phyloP scores from a whole-genome alignment of 2,329 filamentous ascomycete species.

The Zarea fungicola region DNA sequence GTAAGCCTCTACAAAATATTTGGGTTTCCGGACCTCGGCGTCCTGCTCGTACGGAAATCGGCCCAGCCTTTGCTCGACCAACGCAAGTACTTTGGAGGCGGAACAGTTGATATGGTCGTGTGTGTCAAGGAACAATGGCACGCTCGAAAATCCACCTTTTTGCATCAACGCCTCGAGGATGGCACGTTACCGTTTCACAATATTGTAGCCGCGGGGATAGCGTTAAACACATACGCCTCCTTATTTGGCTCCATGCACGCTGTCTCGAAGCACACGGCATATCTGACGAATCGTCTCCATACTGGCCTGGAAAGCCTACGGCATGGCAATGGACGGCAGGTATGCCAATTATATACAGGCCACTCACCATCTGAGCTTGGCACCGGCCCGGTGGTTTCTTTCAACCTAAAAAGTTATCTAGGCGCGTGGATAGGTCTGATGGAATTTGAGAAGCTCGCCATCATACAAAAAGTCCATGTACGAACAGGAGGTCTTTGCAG shows the following conservation, averaged over 20 bases:
- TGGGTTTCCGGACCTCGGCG: constrained; percentile 88
- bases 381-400: constrained; percentile 73
- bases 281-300: constrained; percentile 47
- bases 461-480: constrained; percentile 73
- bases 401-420: constrained; percentile 68
- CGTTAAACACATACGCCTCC: constrained; percentile 61
- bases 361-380: constrained; percentile 18
- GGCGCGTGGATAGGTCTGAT: constrained; percentile 74
- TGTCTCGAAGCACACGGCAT: constrained; percentile 66
- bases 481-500: constrained; percentile 90
- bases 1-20: constrained; percentile 98
- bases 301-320: constrained; percentile 50
- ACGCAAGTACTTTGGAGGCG: constrained; percentile 85
- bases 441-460: constrained; percentile 83
- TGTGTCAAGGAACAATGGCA: constrained; percentile 78
- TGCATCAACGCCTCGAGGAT: constrained; percentile 84
- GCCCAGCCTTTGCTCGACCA: constrained; percentile 58
- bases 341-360: constrained; percentile 62
- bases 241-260: constrained; percentile 67
- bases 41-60: constrained; percentile 71
- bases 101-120: constrained; percentile 87
- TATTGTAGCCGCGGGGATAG: constrained; percentile 75
- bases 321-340: constrained; percentile 62
- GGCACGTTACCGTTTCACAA: constrained; percentile 87
- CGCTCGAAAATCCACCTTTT: constrained; percentile 61